Base-by-base conservation (phyloP, 768 basidiomycete genomes). In the Lactifluus subvellereus region DNA sequence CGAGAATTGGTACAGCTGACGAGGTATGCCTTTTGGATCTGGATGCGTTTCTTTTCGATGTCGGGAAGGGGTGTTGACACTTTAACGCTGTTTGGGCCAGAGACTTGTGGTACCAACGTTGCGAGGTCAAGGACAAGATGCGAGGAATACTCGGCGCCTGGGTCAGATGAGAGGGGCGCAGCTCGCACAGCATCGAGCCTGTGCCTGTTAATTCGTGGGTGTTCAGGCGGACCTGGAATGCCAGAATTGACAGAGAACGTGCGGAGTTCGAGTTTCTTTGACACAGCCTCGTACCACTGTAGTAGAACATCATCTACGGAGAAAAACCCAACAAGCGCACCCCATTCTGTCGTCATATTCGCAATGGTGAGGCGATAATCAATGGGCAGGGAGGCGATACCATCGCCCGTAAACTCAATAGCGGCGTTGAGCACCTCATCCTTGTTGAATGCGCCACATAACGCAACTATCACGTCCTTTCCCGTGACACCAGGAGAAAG, bases 301-400 rank as follows among this genome's bases (percentile, higher is more conserved):
- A 94, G 71, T 20, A 94, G 81, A 9, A 83, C 85, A 20, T 85
- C 79, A 71, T 99, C 97, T 6, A 92, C 87, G 0, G 96, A 95
- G 78, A 99, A 98, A 7, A 97, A 85, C 37, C 97, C 97, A 8
- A 85, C 94, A 2, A 99, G 82, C 2, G 97, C 97, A 49, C 97
- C 97, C 97, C 97, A 99, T 74, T 99, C 97, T 35, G 97, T 98
- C 6, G 97, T 98, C 97, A 98, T 99, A 74, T 99, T 98, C n/a
- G 94, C 80, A 67, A 98, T 98, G 0, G 96, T 95, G 51, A 99
- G 80, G 47, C 97, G 84, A 69, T 98, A 95, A 71, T 99, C 96
- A 59, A 99, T 82, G 4, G 84, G 75, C 54, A 99, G 78, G 18
- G 84, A 80, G 18, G 82, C 71, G 10, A 98, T 81, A 30, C 97